A percentile compares a stretch with the other conserved stretches of the same genome.
These are phyloP conservation scores for Suhomyces sp. DNA, from an alignment of 805 yeast genomes.

Conservation along the genomic window DNA sequence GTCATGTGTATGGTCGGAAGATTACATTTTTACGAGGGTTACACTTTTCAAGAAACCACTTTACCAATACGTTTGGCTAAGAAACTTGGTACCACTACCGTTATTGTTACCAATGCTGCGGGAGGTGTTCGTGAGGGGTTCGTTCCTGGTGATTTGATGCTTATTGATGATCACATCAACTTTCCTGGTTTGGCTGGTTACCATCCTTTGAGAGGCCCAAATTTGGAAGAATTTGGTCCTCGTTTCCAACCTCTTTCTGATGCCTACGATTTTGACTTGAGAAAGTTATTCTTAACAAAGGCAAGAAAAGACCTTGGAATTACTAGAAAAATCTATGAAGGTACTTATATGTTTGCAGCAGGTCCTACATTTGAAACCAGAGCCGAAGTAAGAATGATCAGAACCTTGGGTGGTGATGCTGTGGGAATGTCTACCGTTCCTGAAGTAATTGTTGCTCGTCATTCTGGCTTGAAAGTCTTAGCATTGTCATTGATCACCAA, in stretches of 20 bases:
- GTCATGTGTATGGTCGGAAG: conserved; percentile 94
- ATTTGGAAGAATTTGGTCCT: conserved; percentile 76
- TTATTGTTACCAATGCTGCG: conserved; percentile 93
- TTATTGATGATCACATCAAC: conserved; percentile 84
- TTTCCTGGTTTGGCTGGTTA: conserved; percentile 87
- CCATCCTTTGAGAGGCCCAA: conserved; percentile 87
- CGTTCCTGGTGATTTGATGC: conserved; percentile 87
- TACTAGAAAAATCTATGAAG: conserved; percentile 74
- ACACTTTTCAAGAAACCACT: conserved; percentile 75
- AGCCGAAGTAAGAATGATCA: conserved; percentile 82
- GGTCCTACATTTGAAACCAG: conserved; percentile 95
- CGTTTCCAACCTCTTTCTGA: conserved; percentile 86
- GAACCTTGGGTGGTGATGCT: conserved; percentile 80
- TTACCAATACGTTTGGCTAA: conserved; percentile 81
- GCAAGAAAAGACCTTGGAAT: conserved; percentile 48
- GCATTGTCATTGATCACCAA: conserved; percentile 89
- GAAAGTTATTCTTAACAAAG: conserved; percentile 57
- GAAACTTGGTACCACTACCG: conserved; percentile 54
- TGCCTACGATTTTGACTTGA: conserved; percentile 76
- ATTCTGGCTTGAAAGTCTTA: conserved; percentile 75
- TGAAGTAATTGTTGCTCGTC: conserved; percentile 90
- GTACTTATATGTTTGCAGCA: conserved; percentile 77
- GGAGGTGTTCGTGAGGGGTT: conserved; percentile 76
- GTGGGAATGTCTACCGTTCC: conserved; percentile 99
- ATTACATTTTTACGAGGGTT: conserved; percentile 90